Base-by-base conservation (phyloP, 352 stramenopile species). In the Lagenidium giganteum region DNA sequence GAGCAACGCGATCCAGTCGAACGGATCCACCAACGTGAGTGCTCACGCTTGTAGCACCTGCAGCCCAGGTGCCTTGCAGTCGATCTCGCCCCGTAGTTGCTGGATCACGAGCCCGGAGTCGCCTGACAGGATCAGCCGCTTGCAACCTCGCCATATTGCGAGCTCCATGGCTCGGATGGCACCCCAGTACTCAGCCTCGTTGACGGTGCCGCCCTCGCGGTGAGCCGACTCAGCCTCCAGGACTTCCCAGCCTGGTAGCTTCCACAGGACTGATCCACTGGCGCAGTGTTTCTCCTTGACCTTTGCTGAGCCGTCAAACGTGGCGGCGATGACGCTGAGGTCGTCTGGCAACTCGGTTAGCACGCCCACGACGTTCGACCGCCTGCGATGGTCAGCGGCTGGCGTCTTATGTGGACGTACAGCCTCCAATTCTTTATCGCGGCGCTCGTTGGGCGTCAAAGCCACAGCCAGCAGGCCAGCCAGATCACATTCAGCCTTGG, bases 171-270 rank as follows among this genome's bases (percentile, higher is more conserved):
- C 35, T n/a, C n/a, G n/a, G n/a, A n/a, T n/a, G n/a, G n/a, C n/a
- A n/a, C n/a, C n/a, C n/a, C 54, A n/a, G 33, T 57, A 63, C 24
- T 57, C 54, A 5, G 47, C 54, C 20, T 63, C 54, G 25, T 63
- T 63, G 0, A 63, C 47, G 0, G 46, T 56, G 3, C 46, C 41
- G n/a, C 56, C 53, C n/a, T 30, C 27, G 9, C 39, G 49, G 26
- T 49, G 45, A 3, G 8, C 26, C 8, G 54, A 46, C 14, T 11
- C 18, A 0, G 53, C 53, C 1, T 6, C 40, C 0, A 42, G 17
- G 0, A 56, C 36, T 6, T 26, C 20, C 54, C 54, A 63, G 2
- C 1, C 4, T 4, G 47, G 46, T 9, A 23, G 1, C 4, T 16
- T 3, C 54, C 47, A 63, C 29, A 63, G 23, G 16, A 63, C 28